Base-by-base conservation (phyloP, 257 asterid genomes). In the Solanum verrucosum region DNA sequence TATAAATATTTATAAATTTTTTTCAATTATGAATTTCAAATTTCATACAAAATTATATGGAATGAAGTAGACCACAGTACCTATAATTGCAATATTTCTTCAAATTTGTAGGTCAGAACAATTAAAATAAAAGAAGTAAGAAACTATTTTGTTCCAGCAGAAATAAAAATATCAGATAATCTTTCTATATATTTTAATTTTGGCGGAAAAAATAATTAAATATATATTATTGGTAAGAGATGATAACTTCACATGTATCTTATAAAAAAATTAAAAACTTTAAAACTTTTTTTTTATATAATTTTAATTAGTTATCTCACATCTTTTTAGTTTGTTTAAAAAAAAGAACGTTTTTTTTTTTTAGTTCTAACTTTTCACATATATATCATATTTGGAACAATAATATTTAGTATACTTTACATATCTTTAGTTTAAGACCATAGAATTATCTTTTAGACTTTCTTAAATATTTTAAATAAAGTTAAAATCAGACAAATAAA, bases 261-360 rank as follows among this genome's bases (percentile, higher is more conserved):
- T 20, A 20, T 56, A 20, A 56, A 18, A 49, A 5, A 18, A 52
- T 42, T 10, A 42, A 18, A 49, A 49, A 56, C 6, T 0, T 2
- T 6, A 2, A 20, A 56, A 56, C 33, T 31, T 31, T 56, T 49
- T 49, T 49, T 18, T 56, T 15, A 1, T 5, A 15, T 16, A 52
- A 59, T 20, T 59, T 59, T 59, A 21, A 21, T 59, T 59, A 59
- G 9, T 59, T 21, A 59, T 20, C 25, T 59, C 11, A 20, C 23
- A 0, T 20, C 9, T 21, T 21, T 0, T 59, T 7, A 20, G 11
- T 59, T 0, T 0, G 2, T 7, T 21, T 59, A 0, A 1, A 21
- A 20, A 56, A 59, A 59, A 56, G 2, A 0, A 18, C 2, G 0
- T 27, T 27, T 27, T 59, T 0, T 59, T 0, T 59, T 20, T 59